Base-by-base conservation (phyloP, 306 rosid species). In the Pyrus pyrifolia region DNA sequence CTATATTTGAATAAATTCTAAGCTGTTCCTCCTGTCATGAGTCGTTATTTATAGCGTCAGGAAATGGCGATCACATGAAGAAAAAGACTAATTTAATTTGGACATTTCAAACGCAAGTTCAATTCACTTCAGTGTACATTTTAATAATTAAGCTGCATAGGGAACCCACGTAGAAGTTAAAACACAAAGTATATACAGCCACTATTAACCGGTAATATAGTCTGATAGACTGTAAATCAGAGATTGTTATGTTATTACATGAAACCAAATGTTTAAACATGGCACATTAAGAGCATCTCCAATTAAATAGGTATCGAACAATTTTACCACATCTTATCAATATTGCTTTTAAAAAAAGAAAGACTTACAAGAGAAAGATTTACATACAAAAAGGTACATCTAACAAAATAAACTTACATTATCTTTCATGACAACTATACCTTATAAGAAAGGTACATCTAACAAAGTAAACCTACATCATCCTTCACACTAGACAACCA, bases 11-110 rank as follows among this genome's bases (percentile, higher is more conserved):
- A 49, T 49, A 57, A 19, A 19, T 57, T 57, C 3, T 21, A 57
- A 57, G 13, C 2, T 8, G 12, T 11, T 60, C 33, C 19, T 23
- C 22, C 13, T 2, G 49, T 21, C 51, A 58, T 19, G n/a, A 21
- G 52, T 30, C 75, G 10, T 4, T 57, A 27, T 70, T 71, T 65
- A 62, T 22, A 33, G 2, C 33, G 11, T 1, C 27, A 52, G 42
- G 69, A 71, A 71, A 52, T 78, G 81, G 67, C 59, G 23, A 49
- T 72, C 81, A 71, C 77, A 63, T 71, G 81, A 58, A 51, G 17
- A 45, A 63, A 5, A 5, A 62, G 18, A n/a, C 31, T 38, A 21
- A 6, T 71, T 59, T 57, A 76, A 21, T 67, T n/a, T 27, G 70
- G 27, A 21, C 46, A 30, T 29, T 58, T 14, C 38, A 60, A 65